Conservation (phyloP, 306 rosid genomes). For the Lathyrus oleraceus region DNA sequence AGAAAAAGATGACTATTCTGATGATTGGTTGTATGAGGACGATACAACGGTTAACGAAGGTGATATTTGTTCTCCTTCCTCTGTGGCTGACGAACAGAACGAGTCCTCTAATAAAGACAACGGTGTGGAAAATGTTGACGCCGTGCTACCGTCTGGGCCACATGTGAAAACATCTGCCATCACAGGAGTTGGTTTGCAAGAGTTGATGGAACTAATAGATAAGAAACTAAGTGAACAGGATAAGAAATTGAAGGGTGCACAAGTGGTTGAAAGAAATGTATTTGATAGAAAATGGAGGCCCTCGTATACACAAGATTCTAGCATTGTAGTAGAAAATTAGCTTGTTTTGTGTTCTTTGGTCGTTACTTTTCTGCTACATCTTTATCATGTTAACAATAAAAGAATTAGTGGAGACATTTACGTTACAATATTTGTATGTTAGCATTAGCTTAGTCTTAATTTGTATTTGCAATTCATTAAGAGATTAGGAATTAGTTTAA, state of each 20-base stretch:
- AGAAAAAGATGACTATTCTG: conserved; percentile 51
- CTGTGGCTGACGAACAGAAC: conserved; percentile 34
- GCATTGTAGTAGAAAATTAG: conserved; percentile 48
- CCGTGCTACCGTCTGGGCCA: conserved; percentile 47
- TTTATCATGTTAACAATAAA: neutral
- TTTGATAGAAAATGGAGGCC: conserved; percentile 85
- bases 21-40: conserved; percentile 63
- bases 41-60: conserved; percentile 43
- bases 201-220: conserved; percentile 72
- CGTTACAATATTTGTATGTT: neutral
- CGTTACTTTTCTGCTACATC: neutral
- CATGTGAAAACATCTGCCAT: conserved; percentile 77
- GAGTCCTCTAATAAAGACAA: conserved; percentile 28
- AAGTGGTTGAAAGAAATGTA: conserved; percentile 51
- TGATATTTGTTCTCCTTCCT: conserved; percentile 35
- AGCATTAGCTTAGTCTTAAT: too few relatives aligned
- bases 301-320: conserved; percentile 49
- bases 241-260: conserved; percentile 46
- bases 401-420: neutral
- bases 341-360: neutral
- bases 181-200: conserved; percentile 80
- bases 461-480: too few relatives aligned
- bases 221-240: conserved; percentile 61
- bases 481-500: too few relatives aligned
- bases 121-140: conserved; percentile 26